These are phyloP conservation scores for Curvularia verruculosa DNA, from an alignment of 2,329 filamentous ascomycete species.

Conservation along the genomic window DNA sequence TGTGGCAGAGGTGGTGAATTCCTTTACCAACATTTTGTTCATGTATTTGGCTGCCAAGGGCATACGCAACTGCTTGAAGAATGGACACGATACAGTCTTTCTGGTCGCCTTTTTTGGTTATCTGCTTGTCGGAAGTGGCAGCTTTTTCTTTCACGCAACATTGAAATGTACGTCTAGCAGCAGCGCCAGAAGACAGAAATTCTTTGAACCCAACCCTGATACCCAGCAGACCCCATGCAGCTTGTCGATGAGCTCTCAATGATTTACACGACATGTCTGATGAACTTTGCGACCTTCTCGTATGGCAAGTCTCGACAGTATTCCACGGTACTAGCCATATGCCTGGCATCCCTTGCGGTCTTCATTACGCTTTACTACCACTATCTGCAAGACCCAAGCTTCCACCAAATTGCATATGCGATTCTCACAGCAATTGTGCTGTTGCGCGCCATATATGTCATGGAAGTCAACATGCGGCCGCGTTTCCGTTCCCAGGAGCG, in stretches of 20 bases:
- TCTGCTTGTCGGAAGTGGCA: conserved; percentile 65
- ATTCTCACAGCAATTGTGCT: conserved; percentile 73
- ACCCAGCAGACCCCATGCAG: conserved; percentile 68
- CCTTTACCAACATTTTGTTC: conserved; percentile 82
- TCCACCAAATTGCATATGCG: conserved; percentile 82
- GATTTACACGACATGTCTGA: conserved; percentile 74
- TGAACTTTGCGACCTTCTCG: conserved; percentile 74
- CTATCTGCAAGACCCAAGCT: conserved; percentile 78
- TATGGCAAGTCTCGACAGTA: conserved; percentile 64
- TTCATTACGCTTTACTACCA: conserved; percentile 84
- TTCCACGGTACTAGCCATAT: conserved; percentile 62
- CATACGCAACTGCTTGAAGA: conserved; percentile 71
- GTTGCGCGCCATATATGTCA: conserved; percentile 75
- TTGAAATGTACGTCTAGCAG: conserved; percentile 60
- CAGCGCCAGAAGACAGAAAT: neutral
- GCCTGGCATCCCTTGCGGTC: conserved; percentile 58
- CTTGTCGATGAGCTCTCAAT: conserved; percentile 73
- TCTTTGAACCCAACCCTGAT: conserved; percentile 60
- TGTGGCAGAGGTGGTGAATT: conserved; percentile 78
- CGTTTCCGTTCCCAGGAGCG: conserved; percentile 55
- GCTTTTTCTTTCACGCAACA: conserved; percentile 68
- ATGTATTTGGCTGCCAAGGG: conserved; percentile 78
- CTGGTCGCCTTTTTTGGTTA: conserved; percentile 69
- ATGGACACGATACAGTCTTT: conserved; percentile 79
- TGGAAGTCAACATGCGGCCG: conserved; percentile 71